Base-by-base conservation (phyloP, 805 yeast species). In the Barnettozyma pratensis region DNA sequence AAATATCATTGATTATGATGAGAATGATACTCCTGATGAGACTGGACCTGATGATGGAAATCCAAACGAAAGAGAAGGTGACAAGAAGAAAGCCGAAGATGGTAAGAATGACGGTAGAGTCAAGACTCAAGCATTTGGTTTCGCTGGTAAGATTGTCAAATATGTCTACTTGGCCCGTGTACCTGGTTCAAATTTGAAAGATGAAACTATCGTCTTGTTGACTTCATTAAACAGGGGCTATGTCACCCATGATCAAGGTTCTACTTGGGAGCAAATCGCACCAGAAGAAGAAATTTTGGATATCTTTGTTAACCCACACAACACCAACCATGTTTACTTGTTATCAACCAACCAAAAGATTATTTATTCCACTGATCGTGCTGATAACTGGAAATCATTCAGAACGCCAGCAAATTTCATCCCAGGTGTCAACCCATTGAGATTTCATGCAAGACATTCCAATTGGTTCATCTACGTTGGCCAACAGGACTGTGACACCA, bases 341-440 rank as follows among this genome's bases (percentile, higher is more conserved):
- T 52, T 58, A 14, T 45, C 61, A 9, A 49, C 57, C 10, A 58
- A 58, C 39, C 54, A 57, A 46, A 61, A 57, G 48, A 67, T 66
- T 31, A 67, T 91, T 12, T 83, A 76, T 57, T 84, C 97, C 1
- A 58, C 63, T 4, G 85, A 91, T 63, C 81, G 96, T 28, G 97
- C 87, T 12, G 67, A 61, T 45, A 61, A 59, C 48, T 61, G 65
- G 65, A 56, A 69, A 48, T 63, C 73, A 1, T 88, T 86, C 58
- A 54, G 59, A 7, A 65, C 66, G 36, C 59, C 74, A 37, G 61
- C 69, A 6, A 70, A 80, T 7, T 92, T 92, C 3, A 65, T 77
- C 25, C 68, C 72, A 19, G 65, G 65, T 72, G 79, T 55, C 67
- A 82, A 44, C 51, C 73, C 79, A 1, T 59, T 90, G 37, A 69